These are phyloP conservation scores for Penicillium aurantiogriseum DNA, from an alignment of 2,329 filamentous ascomycete species.

Conservation along the genomic window DNA sequence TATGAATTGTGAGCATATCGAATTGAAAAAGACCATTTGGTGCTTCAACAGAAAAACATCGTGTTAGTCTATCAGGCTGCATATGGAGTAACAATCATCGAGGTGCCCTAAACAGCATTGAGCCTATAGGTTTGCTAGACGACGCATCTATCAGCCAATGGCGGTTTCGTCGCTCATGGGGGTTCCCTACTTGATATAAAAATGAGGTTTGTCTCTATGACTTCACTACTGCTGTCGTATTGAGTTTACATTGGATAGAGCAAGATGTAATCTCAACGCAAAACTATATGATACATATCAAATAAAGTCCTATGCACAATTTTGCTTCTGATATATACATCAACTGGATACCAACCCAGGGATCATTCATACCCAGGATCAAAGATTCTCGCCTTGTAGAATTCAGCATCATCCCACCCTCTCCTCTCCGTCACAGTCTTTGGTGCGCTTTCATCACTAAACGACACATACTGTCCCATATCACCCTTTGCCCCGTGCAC, in stretches of 20 bases:
- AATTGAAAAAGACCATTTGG: background rate
- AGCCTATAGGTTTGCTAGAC: background rate
- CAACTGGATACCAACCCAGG: too few species aligned
- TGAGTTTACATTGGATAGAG: background rate
- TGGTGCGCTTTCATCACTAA: background rate
- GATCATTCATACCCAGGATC: background rate
- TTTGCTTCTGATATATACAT: background rate
- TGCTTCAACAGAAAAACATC: slow-evolving; percentile 17
- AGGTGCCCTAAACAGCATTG: background rate
- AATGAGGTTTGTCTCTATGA: background rate
- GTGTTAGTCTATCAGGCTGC: background rate
- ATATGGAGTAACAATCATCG: background rate
- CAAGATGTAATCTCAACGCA: background rate
- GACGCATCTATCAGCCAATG: background rate
- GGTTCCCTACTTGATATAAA: background rate
- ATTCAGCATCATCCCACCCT: background rate
- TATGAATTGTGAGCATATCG: background rate
- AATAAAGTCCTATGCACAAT: background rate
- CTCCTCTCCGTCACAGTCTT: background rate
- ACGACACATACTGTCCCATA: too few species aligned
- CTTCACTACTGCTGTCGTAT: background rate
- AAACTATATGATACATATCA: background rate
- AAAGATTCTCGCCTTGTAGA: background rate
- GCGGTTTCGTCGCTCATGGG: background rate
- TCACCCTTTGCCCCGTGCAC: too few species aligned